A percentile compares a stretch with the other conserved stretches of the same genome.
Conservation (phyloP, 345 rosid species). For the Euphorbia peplus region DNA sequence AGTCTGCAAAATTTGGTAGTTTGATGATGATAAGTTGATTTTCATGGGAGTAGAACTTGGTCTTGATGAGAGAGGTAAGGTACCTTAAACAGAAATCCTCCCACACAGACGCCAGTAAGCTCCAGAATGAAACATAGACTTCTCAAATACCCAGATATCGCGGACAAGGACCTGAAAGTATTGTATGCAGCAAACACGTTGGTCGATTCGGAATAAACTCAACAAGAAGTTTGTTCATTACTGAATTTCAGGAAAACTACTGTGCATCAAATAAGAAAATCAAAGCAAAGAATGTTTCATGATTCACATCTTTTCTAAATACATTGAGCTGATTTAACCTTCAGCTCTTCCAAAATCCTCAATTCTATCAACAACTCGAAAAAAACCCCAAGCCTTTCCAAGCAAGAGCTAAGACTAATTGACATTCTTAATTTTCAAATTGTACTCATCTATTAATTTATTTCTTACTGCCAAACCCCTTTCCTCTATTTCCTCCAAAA, state of each 20-base stretch:
- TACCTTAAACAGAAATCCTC: slow-evolving; percentile 45
- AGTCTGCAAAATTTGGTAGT: slow-evolving; percentile 23
- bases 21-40: slow-evolving; percentile 1
- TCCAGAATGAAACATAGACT: slow-evolving; percentile 81
- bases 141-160: slow-evolving; percentile 93
- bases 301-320: background rate
- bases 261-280: background rate
- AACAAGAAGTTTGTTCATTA: background rate
- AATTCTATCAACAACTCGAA: background rate
- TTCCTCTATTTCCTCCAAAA: slow-evolving; percentile 53
- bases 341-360: background rate
- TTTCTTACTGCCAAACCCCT: slow-evolving; percentile 41
- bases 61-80: background rate
- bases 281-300: background rate
- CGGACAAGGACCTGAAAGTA: slow-evolving; percentile 70
- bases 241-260: background rate
- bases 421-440: slow-evolving; percentile 8
- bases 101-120: slow-evolving; percentile 93
- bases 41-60: slow-evolving; percentile 4
- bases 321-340: background rate
- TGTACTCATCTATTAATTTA: slow-evolving; percentile 28
- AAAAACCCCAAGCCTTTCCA: background rate
- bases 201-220: background rate
- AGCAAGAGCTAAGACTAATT: background rate
- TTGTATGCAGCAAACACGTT: slow-evolving; percentile 10